Evolutionary conservation across 306 rosid species (phyloP).

Genomic region (Begonia fuchsioides): DNA sequence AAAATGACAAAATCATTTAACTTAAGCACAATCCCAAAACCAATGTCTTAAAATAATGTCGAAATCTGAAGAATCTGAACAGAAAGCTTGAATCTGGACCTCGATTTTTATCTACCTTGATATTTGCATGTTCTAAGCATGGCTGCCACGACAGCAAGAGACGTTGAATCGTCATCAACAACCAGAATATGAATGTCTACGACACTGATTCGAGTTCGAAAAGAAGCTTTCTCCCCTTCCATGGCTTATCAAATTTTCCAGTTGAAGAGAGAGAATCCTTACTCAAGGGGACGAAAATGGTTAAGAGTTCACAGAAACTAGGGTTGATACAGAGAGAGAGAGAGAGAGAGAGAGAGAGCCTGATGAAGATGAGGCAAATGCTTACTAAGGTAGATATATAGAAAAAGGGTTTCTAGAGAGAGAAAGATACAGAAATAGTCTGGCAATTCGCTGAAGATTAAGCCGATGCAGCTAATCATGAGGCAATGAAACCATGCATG

Average conservation of each 20-base stretch:
- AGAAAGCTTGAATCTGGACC: too few relatives aligned
- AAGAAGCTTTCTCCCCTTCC: constrained; percentile 9
- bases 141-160: constrained; percentile 28
- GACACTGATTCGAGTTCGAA: neutral
- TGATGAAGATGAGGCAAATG: neutral
- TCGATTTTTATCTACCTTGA: constrained; percentile 23
- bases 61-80: too few relatives aligned
- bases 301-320: too few relatives aligned
- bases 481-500: neutral
- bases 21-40: too few relatives aligned
- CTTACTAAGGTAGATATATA: neutral
- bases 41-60: too few relatives aligned
- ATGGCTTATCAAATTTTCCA: neutral
- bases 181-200: constrained; percentile 30
- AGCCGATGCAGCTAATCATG: too few relatives aligned
- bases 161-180: constrained; percentile 46
- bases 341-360: neutral
- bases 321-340: neutral
- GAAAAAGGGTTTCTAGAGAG: neutral
- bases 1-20: too few relatives aligned
- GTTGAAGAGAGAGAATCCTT: neutral
- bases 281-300: too few relatives aligned
- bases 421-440: too few relatives aligned
- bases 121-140: constrained; percentile 36
- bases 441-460: too few relatives aligned